Evolutionary conservation across 306 rosid genomes (phyloP).

Genomic region (Lithocarpus polystachyus): DNA sequence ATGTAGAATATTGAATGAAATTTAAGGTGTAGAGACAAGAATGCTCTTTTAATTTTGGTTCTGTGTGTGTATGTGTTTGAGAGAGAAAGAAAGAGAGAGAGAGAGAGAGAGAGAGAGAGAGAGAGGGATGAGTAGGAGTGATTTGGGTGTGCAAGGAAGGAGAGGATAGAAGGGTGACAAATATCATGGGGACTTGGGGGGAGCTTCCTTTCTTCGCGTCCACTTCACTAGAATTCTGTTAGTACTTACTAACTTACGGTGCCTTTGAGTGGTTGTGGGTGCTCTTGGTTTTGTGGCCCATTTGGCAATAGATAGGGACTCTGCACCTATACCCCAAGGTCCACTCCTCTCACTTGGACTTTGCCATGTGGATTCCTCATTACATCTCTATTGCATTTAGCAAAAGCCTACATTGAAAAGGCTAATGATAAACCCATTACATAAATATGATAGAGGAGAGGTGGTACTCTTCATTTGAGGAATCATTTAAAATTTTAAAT

Average conservation of each 20-base stretch:
- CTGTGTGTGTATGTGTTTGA: constrained; percentile 3
- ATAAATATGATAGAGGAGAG: too few species aligned
- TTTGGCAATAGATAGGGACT: constrained; percentile 43
- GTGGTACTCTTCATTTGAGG: too few species aligned
- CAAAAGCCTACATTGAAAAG: too few species aligned
- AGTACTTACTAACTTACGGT: too few species aligned
- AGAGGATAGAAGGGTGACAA: constrained; percentile 1
- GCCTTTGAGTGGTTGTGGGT: constrained; percentile 5
- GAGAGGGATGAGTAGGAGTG: background rate
- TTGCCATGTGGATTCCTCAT: too few species aligned
- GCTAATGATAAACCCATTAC: too few species aligned
- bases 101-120: constrained; percentile 16
- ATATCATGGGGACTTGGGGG: constrained; percentile 8
- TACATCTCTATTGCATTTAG: too few species aligned
- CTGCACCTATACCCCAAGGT: constrained; percentile 26
- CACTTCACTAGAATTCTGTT: constrained; percentile 95
- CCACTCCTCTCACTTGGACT: background rate
- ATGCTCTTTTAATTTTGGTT: background rate
- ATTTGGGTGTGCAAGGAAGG: background rate
- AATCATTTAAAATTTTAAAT: too few species aligned
- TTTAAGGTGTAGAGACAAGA: background rate
- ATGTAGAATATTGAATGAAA: background rate
- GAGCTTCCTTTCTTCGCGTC: constrained; percentile 97
- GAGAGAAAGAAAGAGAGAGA: constrained; percentile 5
- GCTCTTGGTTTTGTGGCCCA: constrained; percentile 15